Base-by-base conservation (phyloP, 2,329 filamentous ascomycete genomes). In the Fusarium sambucinum region DNA sequence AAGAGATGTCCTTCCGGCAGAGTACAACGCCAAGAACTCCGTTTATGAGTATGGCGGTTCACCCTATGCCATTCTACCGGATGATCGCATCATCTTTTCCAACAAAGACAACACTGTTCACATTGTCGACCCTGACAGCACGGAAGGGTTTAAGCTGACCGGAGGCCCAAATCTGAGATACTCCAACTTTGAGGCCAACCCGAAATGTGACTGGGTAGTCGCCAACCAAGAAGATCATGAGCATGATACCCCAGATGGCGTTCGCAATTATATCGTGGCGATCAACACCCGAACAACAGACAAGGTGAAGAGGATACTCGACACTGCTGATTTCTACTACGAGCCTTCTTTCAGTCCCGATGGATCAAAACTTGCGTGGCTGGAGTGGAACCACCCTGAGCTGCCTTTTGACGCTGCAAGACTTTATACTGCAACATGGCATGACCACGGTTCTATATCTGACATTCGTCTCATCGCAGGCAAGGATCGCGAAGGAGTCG, bases 21-120 rank as follows among this genome's bases (percentile, higher is more conserved):
- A 80, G 0, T 82, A 82, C 66, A 83, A 78, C 60, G 83, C 80
- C 6, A 74, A 77, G 44, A 84, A 82, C 27, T 77, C 73, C 2
- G 81, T 87, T 17, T 85, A 87, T 62, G 85, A 85, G 63, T 86
- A 87, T 52, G 85, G 85, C 3, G 85, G 84, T 13, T 80, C 80
- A 5, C 75, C 83, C 0, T 82, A 82, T 48, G 78, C 78, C 4
- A 71, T 83, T 8, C 66, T 81, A 3, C 70, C 71, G 0, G 77
- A 82, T 52, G 80, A 79, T 5, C 73, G 76, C 14, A 75, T 87
- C 48, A 75, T 86, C 38, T 85, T 87, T 64, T 80, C 80, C 13
- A 81, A 85, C 55, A 73, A 75, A 16, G 80, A 81, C 27, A 77
- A 80, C 47, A 78, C 80, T 1, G 77, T 86, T 17, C 80, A 81